Evolutionary conservation across 192 early-diverging fungal species (phyloP).

Genomic region (Podila clonocystis): DNA sequence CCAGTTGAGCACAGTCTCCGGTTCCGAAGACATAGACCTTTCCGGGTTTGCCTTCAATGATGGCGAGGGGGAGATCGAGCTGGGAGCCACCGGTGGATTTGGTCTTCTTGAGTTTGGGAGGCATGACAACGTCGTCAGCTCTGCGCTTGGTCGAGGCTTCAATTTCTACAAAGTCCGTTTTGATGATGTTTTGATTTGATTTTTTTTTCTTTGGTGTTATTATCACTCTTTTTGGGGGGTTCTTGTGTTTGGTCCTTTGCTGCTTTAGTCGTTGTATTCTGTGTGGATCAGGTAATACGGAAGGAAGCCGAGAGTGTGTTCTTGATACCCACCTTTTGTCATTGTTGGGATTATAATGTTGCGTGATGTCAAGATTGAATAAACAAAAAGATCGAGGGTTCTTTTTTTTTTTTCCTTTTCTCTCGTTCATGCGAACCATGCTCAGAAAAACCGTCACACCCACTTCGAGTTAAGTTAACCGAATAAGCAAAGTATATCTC

Average conservation of each 20-base stretch:
- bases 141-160: not conserved
- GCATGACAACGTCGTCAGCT: not conserved
- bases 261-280: not conserved
- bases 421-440: too few species aligned
- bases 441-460: too few species aligned
- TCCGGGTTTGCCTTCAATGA: constrained; percentile 50
- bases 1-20: constrained; percentile 92
- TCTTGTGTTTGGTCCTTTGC: not conserved
- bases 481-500: too few species aligned
- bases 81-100: not conserved
- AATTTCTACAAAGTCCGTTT: not conserved
- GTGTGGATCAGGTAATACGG: not conserved
- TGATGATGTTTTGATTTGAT: not conserved
- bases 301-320: not conserved
- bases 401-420: too few species aligned
- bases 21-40: constrained; percentile 86
- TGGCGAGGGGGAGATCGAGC: constrained; percentile 9
- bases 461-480: too few species aligned
- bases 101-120: constrained; percentile 7
- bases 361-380: not conserved
- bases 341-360: not conserved
- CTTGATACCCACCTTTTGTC: not conserved
- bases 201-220: not conserved
- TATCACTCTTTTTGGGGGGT: not conserved
- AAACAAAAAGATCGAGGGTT: too few species aligned